Evolutionary conservation across 805 yeast genomes (phyloP).

Genomic region (Saccharomycopsis synnaedendra): DNA sequence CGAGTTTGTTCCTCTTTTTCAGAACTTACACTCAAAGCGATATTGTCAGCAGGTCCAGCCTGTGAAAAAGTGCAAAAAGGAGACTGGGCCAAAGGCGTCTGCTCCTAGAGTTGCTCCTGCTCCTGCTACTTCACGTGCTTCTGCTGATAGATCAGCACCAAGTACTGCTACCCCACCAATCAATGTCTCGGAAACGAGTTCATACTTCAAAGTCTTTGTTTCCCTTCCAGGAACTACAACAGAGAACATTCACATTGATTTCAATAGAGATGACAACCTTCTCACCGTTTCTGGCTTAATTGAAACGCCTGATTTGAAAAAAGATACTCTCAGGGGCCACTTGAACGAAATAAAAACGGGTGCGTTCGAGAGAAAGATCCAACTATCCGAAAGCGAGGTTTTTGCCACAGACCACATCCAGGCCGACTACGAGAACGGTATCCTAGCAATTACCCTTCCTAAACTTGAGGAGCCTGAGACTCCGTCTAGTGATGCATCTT

Average conservation of each 20-base stretch:
- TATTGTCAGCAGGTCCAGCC: no score
- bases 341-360: constrained; percentile 27
- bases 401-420: constrained; percentile 26
- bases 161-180: not conserved
- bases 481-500: not conserved
- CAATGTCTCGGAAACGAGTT: not conserved
- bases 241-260: constrained; percentile 34
- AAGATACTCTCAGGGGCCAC: constrained; percentile 20
- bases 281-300: constrained; percentile 34
- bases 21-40: no score
- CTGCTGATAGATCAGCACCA: no score
- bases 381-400: constrained; percentile 24
- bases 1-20: no score
- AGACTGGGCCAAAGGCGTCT: not conserved
- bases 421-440: constrained; percentile 36
- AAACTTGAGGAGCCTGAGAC: not conserved
- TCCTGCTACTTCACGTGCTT: not conserved
- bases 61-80: not conserved
- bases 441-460: constrained; percentile 24
- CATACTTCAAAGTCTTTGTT: constrained; percentile 17
- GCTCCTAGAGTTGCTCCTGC: constrained; percentile 22
- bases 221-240: constrained; percentile 38
- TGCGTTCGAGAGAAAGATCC: constrained; percentile 31
- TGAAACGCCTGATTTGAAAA: constrained; percentile 21
- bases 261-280: constrained; percentile 32